Evolutionary conservation across 495 filamentous ascomycete species (phyloP), one percentile per base, ranked within the genome.

Genomic region (Collariella sp.): DNA sequence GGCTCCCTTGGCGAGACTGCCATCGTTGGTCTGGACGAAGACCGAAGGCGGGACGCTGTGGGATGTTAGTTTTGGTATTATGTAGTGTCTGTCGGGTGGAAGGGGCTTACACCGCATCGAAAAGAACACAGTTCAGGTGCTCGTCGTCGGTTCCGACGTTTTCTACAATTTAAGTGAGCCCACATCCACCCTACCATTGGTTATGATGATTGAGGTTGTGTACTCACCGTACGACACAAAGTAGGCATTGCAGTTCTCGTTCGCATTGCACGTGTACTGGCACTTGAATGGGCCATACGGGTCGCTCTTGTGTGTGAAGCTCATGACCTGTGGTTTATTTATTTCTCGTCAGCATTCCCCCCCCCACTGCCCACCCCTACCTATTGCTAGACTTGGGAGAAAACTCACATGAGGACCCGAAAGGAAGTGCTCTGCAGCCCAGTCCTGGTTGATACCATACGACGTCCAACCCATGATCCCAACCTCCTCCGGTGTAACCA

Each of bases 191-290:
- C 13, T 4, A 4, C 0, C 11, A 3, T 7, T 0, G 20, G 7
- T 5, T 7, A 18, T 6, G 18, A 44, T 0, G 1, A 15, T 7
- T 13, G 11, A 10, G n/a, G 16, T 15, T 13, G 19, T 43, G 9
- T 12, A 60, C 68, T 42, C 49, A 70, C 67, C 56, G 39, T 62
- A 66, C 54, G 50, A 64, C 11, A 60, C 57, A 55, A 69, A 65
- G 48, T 61, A 71, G 16, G 62, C 59, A n/a, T 49, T 56, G 41
- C 69, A 70, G 2, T 46, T 41, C 9, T 23, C 46, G 1, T 45
- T 57, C 4, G 60, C 61, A 35, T 71, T 71, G 60, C 69, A 71
- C 7, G 49, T 58, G 22, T 59, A 70, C 64, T 70, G 67, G 52
- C 69, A 71, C 55, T 67, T 67, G 51, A 62, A 70, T 2, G 65